These are phyloP conservation scores for Candida nemodendra DNA, from an alignment of 805 yeast genomes.

Conservation along the genomic window DNA sequence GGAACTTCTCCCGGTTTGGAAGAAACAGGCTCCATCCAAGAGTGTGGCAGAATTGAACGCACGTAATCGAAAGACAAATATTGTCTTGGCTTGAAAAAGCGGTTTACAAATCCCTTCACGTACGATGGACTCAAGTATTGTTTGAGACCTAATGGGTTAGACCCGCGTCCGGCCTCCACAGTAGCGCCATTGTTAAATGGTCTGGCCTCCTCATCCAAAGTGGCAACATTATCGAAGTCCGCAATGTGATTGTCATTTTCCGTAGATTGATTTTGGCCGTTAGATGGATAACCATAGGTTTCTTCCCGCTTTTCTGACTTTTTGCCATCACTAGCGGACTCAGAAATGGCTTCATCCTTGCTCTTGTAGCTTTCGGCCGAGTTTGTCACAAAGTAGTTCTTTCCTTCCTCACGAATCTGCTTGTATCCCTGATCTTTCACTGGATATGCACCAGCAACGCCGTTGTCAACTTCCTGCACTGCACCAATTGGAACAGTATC, in stretches of 20 bases:
- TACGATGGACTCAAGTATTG: constrained; percentile 10
- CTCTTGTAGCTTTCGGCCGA: constrained; percentile 27
- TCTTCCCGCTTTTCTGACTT: constrained; percentile 1
- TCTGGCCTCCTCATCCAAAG: constrained; percentile 24
- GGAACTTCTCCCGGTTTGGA: constrained; percentile 7
- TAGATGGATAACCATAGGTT: constrained; percentile 4
- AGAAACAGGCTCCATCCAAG: constrained; percentile 20
- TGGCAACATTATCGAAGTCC: constrained; percentile 18
- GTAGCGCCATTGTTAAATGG: constrained; percentile 18
- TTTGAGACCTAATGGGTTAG: constrained; percentile 7
- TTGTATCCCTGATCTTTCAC: constrained; percentile 59
- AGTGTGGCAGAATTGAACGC: constrained; percentile 41
- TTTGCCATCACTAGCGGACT: constrained; percentile 18
- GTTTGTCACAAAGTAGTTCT: constrained; percentile 22
- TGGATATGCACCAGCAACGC: constrained; percentile 45
- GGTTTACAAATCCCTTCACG: constrained; percentile 16
- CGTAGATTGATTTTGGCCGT: constrained; percentile 11
- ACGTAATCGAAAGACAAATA: constrained; percentile 40
- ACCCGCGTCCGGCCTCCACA: constrained; percentile 3
- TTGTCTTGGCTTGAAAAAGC: constrained; percentile 45
- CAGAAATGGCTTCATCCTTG: constrained; percentile 28
- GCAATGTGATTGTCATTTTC: constrained; percentile 18
- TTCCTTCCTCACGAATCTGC: constrained; percentile 46
- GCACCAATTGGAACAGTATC: constrained; percentile 73
- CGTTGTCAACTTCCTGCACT: constrained; percentile 46